These are phyloP conservation scores for Thielaviopsis punctulata DNA, from an alignment of 2,329 filamentous ascomycete genomes.

Conservation along the genomic window DNA sequence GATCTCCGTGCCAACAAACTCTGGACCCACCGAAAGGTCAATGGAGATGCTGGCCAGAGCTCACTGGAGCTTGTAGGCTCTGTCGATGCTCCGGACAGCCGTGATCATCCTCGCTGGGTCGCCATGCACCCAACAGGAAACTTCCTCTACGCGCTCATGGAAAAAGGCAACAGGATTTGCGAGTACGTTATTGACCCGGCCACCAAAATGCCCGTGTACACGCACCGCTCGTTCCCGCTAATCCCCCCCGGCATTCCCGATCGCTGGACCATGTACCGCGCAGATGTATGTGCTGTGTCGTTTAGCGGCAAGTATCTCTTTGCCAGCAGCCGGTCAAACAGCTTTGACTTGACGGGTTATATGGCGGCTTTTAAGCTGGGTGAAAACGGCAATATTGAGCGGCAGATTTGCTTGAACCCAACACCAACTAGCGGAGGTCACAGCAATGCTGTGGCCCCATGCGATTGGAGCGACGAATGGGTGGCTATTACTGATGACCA, in stretches of 20 bases:
- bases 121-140: slow-evolving; percentile 63
- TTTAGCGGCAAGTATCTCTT: slow-evolving; percentile 60
- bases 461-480: slow-evolving; percentile 76
- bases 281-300: slow-evolving; percentile 64
- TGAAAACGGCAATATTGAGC: slow-evolving; percentile 52
- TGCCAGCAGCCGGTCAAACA: slow-evolving; percentile 67
- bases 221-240: slow-evolving; percentile 56
- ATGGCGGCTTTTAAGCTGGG: slow-evolving; percentile 62
- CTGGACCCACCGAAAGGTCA: slow-evolving; percentile 60
- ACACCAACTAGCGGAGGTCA: slow-evolving; percentile 79
- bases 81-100: slow-evolving; percentile 49
- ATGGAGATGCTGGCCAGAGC: slow-evolving; percentile 28
- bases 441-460: slow-evolving; percentile 73
- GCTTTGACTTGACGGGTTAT: slow-evolving; percentile 60
- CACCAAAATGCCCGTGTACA: slow-evolving; percentile 63
- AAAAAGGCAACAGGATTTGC: slow-evolving; percentile 69
- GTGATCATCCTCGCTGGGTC: slow-evolving; percentile 77
- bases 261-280: slow-evolving; percentile 52
- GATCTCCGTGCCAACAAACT: slow-evolving; percentile 64
- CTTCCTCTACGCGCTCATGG: slow-evolving; percentile 76
- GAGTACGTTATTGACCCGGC: slow-evolving; percentile 63
- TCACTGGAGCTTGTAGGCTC: slow-evolving; percentile 52
- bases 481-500: slow-evolving; percentile 80
- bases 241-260: slow-evolving; percentile 54
- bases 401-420: slow-evolving; percentile 64